Evolutionary conservation across 2,329 filamentous ascomycete genomes (phyloP).

Genomic region (Aspergillus quadricinctus): DNA sequence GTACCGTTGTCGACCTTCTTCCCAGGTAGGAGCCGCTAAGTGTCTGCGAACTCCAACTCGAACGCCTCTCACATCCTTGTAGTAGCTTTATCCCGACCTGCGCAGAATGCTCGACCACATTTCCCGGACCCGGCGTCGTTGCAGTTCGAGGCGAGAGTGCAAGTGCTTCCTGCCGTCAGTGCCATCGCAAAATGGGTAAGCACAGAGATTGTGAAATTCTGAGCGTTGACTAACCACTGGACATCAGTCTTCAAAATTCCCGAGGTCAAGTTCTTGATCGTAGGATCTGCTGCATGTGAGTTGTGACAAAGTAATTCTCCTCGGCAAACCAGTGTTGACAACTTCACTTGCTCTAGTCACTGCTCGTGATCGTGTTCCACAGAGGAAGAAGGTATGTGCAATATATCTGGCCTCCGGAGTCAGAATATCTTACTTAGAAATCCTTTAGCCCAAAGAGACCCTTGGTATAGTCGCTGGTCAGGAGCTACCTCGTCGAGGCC

Average conservation of each 20-base stretch:
- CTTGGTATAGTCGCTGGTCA: constrained; percentile 53
- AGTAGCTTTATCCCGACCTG: constrained; percentile 79
- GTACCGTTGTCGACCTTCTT: constrained; percentile 70
- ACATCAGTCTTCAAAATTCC: constrained; percentile 63
- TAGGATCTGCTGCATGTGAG: constrained; percentile 55
- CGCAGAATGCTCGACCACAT: constrained; percentile 66
- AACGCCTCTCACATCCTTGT: constrained; percentile 4
- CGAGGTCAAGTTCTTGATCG: constrained; percentile 71
- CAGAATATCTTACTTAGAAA: neutral
- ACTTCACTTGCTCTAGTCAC: constrained; percentile 17
- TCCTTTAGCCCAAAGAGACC: constrained; percentile 43
- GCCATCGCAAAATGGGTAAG: constrained; percentile 70
- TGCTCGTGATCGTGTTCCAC: constrained; percentile 24
- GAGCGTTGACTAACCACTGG: neutral
- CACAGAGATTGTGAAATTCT: neutral
- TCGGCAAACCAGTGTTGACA: neutral
- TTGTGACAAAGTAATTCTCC: neutral
- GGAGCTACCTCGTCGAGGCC: constrained; percentile 50
- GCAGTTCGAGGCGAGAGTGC: constrained; percentile 70
- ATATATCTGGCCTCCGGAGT: neutral
- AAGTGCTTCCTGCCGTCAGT: constrained; percentile 72
- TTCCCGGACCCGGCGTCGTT: constrained; percentile 59
- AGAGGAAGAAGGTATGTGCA: constrained; percentile 35
- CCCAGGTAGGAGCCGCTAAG: constrained; percentile 49
- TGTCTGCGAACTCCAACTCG: neutral